Percentiles rank a stretch among this genome's conserved stretches.
Conservation (phyloP, 2,329 filamentous ascomycete genomes). For the Beauveria varroae region DNA sequence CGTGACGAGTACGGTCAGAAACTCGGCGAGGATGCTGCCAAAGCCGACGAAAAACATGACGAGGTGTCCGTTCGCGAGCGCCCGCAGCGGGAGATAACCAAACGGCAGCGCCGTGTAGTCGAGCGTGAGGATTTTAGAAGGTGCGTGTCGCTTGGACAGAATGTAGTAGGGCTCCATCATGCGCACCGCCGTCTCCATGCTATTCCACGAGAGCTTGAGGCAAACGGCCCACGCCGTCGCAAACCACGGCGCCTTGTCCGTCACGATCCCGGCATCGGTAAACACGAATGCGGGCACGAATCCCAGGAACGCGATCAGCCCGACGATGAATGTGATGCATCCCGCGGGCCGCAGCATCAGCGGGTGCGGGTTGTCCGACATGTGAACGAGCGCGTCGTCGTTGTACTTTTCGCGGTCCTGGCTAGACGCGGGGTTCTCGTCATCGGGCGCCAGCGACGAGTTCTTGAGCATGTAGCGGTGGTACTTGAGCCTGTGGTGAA, state of each 20-base stretch:
- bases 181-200: conserved; percentile 60
- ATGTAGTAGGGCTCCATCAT: conserved; percentile 72
- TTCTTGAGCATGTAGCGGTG: conserved; percentile 64
- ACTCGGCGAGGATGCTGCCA: conserved; percentile 64
- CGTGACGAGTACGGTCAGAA: conserved; percentile 62
- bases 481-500: conserved; percentile 59
- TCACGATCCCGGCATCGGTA: conserved; percentile 43
- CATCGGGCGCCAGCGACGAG: conserved; percentile 60
- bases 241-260: conserved; percentile 56
- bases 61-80: conserved; percentile 55
- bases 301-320: conserved; percentile 47
- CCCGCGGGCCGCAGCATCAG: conserved; percentile 57
- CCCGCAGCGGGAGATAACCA: conserved; percentile 54
- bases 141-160: conserved; percentile 57
- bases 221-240: conserved; percentile 58
- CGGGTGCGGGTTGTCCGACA: conserved; percentile 57
- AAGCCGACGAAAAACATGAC: conserved; percentile 62
- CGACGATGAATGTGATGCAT: conserved; percentile 52
- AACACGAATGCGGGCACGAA: conserved; percentile 59
- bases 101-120: conserved; percentile 70
- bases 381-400: conserved; percentile 23
- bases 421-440: conserved; percentile 35
- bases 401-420: conserved; percentile 36
- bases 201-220: conserved; percentile 62
- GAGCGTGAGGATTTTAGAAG: conserved; percentile 57